These are phyloP conservation scores for Debaryomyces nepalensis DNA, from an alignment of 1,139 yeast genomes.

Conservation along the genomic window DNA sequence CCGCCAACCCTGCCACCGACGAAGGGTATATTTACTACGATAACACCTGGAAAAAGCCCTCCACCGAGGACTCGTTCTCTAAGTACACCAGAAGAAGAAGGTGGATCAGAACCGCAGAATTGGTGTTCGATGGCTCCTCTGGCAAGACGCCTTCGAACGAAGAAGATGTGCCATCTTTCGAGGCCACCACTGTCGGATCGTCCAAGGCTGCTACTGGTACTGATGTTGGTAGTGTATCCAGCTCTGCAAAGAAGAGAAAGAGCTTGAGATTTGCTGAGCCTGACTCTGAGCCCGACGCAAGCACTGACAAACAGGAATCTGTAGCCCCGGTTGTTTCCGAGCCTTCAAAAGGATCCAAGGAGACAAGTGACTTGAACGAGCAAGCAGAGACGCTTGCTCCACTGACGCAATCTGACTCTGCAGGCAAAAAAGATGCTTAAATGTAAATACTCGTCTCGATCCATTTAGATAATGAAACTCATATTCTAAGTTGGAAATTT, in stretches of 20 bases:
- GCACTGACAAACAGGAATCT: conserved; percentile 18
- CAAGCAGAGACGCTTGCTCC: not conserved
- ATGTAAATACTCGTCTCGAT: conserved; percentile 2
- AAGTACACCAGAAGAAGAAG: conserved; percentile 93
- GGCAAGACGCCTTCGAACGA: conserved; percentile 16
- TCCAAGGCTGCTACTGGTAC: conserved; percentile 6
- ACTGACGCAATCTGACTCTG: conserved; percentile 1
- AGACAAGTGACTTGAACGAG: not conserved
- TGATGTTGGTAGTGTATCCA: conserved; percentile 14
- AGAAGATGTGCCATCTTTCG: conserved; percentile 11
- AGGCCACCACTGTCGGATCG: conserved; percentile 6
- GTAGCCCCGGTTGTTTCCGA: conserved; percentile 16
- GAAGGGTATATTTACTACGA: conserved; percentile 91
- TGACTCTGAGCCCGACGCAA: conserved; percentile 18
- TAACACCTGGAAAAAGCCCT: conserved; percentile 91
- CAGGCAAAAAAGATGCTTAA: conserved; percentile 8
- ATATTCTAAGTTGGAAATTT: too few relatives aligned
- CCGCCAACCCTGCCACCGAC: conserved; percentile 76
- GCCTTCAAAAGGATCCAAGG: conserved; percentile 14
- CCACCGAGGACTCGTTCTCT: conserved; percentile 85
- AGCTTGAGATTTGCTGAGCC: conserved; percentile 46
- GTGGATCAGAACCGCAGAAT: conserved; percentile 94
- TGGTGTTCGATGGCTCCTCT: conserved; percentile 49
- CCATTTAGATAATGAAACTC: too few relatives aligned
- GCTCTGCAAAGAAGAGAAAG: conserved; percentile 32